A percentile compares a stretch with the other conserved stretches of the same genome.
phyloP scores from a whole-genome alignment of 352 stramenopile species.

The Albugo candida region DNA sequence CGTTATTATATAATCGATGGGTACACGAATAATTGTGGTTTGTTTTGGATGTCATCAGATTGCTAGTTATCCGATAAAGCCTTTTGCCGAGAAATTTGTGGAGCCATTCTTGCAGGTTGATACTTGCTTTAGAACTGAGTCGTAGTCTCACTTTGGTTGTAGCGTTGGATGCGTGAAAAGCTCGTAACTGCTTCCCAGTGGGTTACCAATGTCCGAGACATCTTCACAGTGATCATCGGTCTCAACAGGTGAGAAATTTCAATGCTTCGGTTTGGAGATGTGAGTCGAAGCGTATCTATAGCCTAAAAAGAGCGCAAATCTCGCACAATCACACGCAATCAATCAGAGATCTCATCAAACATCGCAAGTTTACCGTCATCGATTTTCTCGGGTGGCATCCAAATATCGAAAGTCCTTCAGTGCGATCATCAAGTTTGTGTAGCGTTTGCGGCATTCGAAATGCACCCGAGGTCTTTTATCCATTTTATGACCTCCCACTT shows the following conservation, averaged over 20 bases:
- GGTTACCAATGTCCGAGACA: conserved; percentile 37
- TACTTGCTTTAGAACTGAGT: background rate
- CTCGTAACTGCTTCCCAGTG: conserved; percentile 20
- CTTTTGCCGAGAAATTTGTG: conserved; percentile 56
- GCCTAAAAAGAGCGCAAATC: conserved; percentile 40
- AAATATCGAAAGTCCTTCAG: conserved; percentile 42
- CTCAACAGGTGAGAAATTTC: conserved; percentile 32
- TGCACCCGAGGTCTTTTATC: conserved; percentile 21
- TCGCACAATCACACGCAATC: conserved; percentile 31
- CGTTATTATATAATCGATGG: background rate
- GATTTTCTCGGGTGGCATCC: conserved; percentile 72
- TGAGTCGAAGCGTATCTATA: conserved; percentile 3
- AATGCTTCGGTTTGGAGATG: background rate
- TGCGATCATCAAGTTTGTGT: conserved; percentile 54
- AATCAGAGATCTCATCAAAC: conserved; percentile 27
- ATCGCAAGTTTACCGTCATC: conserved; percentile 42
- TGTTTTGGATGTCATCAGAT: conserved; percentile 15
- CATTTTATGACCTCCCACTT: conserved; percentile 8
- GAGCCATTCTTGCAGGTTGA: conserved; percentile 45
- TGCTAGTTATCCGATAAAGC: conserved; percentile 58
- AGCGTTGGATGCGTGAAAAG: conserved; percentile 68
- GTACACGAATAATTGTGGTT: background rate
- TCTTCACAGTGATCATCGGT: conserved; percentile 62
- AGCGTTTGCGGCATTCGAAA: conserved; percentile 56
- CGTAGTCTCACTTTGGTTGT: background rate